Conservation (phyloP, 495 filamentous ascomycete genomes). For the Chaetomium cochliodes region DNA sequence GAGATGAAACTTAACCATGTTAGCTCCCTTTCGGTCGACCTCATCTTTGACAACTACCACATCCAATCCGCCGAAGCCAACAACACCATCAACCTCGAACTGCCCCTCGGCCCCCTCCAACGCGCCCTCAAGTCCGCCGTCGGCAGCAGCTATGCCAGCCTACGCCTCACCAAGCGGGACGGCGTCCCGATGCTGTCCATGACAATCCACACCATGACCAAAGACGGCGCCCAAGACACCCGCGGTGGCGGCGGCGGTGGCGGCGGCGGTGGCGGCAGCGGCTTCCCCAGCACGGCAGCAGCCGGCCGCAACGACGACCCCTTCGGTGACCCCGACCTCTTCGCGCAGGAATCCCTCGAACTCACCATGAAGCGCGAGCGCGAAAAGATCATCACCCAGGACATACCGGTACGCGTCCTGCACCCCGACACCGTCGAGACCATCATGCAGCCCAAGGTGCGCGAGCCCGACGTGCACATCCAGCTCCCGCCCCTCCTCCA, state of each 20-base stretch:
- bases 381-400: conserved; percentile 90
- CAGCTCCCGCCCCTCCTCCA: conserved; percentile 78
- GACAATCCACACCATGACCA: conserved; percentile 70
- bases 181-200: conserved; percentile 78
- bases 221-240: conserved; percentile 34
- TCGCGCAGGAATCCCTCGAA: conserved; percentile 50
- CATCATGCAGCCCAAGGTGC: conserved; percentile 83
- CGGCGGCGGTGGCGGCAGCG: too few relatives aligned
- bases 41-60: conserved; percentile 85
- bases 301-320: conserved; percentile 22
- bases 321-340: conserved; percentile 42
- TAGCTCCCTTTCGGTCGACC: conserved; percentile 62
- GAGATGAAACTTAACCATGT: background rate
- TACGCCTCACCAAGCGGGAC: conserved; percentile 91
- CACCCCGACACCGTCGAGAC: conserved; percentile 74
- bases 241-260: conserved; percentile 26
- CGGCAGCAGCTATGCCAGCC: conserved; percentile 69
- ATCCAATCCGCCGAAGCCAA: conserved; percentile 75
- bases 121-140: conserved; percentile 84
- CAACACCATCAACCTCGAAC: conserved; percentile 92
- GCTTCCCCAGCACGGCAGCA: conserved; percentile 14
- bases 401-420: conserved; percentile 89
- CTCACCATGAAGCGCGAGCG: conserved; percentile 57
- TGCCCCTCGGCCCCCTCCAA: conserved; percentile 75
- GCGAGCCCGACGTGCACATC: conserved; percentile 93